A percentile compares a stretch with the other conserved stretches of the same genome.
These are phyloP conservation scores for Aschersonia sp. DNA, from an alignment of 2,329 filamentous ascomycete species.

Conservation along the genomic window DNA sequence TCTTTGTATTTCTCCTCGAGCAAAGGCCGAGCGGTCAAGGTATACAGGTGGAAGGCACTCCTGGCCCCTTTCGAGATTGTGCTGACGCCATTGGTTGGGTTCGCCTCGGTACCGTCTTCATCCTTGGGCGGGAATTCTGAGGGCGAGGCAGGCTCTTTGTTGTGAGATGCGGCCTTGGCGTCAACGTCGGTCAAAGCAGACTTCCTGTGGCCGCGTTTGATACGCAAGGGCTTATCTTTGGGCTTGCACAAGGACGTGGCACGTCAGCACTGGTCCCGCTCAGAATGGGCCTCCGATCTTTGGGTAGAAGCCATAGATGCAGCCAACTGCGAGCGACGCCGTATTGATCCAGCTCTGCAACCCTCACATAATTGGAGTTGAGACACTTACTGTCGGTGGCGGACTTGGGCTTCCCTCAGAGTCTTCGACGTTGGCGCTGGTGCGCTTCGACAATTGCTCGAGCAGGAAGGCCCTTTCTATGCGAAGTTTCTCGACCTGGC, in stretches of 20 bases:
- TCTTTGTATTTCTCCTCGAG: conserved; percentile 30
- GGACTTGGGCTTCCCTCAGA: conserved; percentile 67
- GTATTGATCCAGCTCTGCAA: no score
- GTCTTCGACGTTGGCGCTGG: conserved; percentile 60
- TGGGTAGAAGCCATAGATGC: no score
- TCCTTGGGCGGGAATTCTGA: conserved; percentile 21
- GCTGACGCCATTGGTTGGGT: conserved; percentile 23
- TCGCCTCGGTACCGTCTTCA: conserved; percentile 3
- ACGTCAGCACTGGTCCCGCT: conserved; percentile 12
- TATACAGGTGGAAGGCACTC: conserved; percentile 41
- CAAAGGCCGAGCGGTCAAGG: conserved; percentile 29
- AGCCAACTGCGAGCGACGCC: no score
- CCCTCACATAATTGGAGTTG: neutral
- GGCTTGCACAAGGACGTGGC: conserved; percentile 35
- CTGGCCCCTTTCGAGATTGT: conserved; percentile 27
- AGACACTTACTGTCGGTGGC: conserved; percentile 53
- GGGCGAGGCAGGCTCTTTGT: conserved; percentile 29
- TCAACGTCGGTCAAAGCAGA: conserved; percentile 32
- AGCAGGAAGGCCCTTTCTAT: conserved; percentile 67
- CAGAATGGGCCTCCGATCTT: neutral
- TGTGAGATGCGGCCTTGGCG: conserved; percentile 21
- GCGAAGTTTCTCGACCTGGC: conserved; percentile 82
- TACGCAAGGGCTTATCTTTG: conserved; percentile 63
- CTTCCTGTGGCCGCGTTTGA: conserved; percentile 58
- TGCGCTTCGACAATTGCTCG: conserved; percentile 59